Evolutionary conservation across 805 yeast species (phyloP), one percentile per base, ranked within the genome.

Genomic region (Kluyveromyces lactis): DNA sequence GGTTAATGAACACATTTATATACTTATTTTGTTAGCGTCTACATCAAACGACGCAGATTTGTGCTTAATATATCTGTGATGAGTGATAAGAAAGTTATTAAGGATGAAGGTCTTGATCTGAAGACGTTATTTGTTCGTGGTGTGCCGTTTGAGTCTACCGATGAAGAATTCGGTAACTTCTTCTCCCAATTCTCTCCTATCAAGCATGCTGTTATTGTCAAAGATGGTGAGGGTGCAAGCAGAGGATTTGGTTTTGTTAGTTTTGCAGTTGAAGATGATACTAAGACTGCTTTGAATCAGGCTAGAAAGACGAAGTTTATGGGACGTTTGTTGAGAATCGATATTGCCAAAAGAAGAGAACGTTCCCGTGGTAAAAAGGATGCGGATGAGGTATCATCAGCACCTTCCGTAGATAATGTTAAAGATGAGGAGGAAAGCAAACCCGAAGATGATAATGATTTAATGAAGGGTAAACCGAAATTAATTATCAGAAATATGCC

Each of bases 221-320:
- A 70, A 29, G 96, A 89, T 55, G 68, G 68, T 9, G 77, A 81
- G 26, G 75, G 83, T 40, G 71, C 81, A 33, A 86, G 96, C 2
- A 74, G 89, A 58, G 97, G 98, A 2, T 92, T 89, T 63, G 98
- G 98, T 3, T 92, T 92, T 61, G 98, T 87, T 12, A 81, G 95
- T 27, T 92, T 92, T 60, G 76, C 84, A 2, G 63, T 73, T 36
- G 87, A 85, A 46, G 95, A 86, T 35, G 98, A 92, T 56, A 84
- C 96, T 0, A 58, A 72, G 30, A 66, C 72, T 33, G 97, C 97
- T 0, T 66, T 89, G 46, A 75, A 70, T 16, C 73, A 77, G 47
- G 68, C 90, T 12, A 77, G 79, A 57, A 80, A 72, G 54, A 53
- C 67, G 33, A 84, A 80, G 53, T 75, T 92, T 49, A 71, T 82